Evolutionary conservation across 2,329 filamentous ascomycete genomes (phyloP).

Genomic region (Emergomyces pasteurianus): DNA sequence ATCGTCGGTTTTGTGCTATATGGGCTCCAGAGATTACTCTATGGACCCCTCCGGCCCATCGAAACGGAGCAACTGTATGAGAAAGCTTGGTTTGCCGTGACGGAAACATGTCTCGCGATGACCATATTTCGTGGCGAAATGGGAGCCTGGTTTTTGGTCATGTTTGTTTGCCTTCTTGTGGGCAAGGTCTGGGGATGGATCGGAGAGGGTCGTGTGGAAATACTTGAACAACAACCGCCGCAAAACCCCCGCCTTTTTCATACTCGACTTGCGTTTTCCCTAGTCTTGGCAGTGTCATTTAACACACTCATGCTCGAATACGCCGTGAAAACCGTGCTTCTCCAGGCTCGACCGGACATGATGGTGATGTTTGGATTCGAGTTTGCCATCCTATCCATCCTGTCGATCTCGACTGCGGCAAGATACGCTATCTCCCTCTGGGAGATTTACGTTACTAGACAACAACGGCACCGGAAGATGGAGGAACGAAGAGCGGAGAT

Average conservation of each 20-base stretch:
- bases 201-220: conserved; percentile 83
- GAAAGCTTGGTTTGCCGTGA: conserved; percentile 95
- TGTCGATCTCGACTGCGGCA: conserved; percentile 64
- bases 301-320: conserved; percentile 71
- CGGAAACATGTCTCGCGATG: conserved; percentile 94
- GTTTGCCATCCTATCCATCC: conserved; percentile 75
- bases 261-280: conserved; percentile 62
- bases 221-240: conserved; percentile 89
- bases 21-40: conserved; percentile 78
- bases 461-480: conserved; percentile 60
- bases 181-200: conserved; percentile 99
- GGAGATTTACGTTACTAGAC: conserved; percentile 62
- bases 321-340: conserved; percentile 68
- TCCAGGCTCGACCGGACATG: conserved; percentile 87
- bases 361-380: conserved; percentile 99
- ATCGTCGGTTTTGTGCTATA: conserved; percentile 71
- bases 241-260: conserved; percentile 84
- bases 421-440: conserved; percentile 69
- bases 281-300: conserved; percentile 68
- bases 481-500: conserved; percentile 58
- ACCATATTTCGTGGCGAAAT: conserved; percentile 95
- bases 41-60: conserved; percentile 77
- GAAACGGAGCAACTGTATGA: conserved; percentile 97
- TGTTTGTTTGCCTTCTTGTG: conserved; percentile 87
- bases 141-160: conserved; percentile 85